Base-by-base conservation (phyloP, 1,284 basidiomycete species). In the Wolfiporia cocos region DNA sequence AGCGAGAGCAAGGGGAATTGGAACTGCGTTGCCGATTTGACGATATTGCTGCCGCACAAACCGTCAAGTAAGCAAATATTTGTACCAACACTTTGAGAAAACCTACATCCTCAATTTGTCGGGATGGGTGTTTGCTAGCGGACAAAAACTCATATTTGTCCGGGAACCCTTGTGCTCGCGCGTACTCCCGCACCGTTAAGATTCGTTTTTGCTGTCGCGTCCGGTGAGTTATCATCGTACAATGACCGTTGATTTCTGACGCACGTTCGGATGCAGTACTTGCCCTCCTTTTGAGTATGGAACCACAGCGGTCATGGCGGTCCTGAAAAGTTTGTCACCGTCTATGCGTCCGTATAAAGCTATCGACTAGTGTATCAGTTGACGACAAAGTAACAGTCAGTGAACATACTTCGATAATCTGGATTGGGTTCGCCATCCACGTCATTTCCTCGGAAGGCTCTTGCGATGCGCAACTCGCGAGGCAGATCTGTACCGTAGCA, bases 1-100 rank as follows among this genome's bases (percentile, higher is more conserved):
- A 2, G 79, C 78, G 14, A 70, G 58, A 5, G 78, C 79, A 26
- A 86, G 66, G 3, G 78, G 78, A 7, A 84, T 68, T 7, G 83
- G 81, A 6, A 86, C 82, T 7, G 83, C 82, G 52, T 86, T 86
- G 0, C 83, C 84, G 38, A 86, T 84, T 52, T 86, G 83, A 31
- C 71, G 67, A 41, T 74, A 62, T 77, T 81, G 77, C 82, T 86
- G 48, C 32, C n/a, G 19, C 11, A 20, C 5, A 24, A 9, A 17
- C 11, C 14, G 18, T 7, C 32, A 7, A 29, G 10, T 15, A 22
- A 15, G 41, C n/a, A 43, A n/a, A n/a, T n/a, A n/a, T n/a, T n/a
- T n/a, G n/a, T n/a, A n/a, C n/a, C n/a, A n/a, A n/a, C n/a, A n/a
- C n/a, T n/a, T n/a, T n/a, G n/a, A n/a, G n/a, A n/a, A 41, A 21